Evolutionary conservation across 371 early-diverging fungal species (phyloP), one percentile per base, ranked within the genome.

Genomic region (Vairimorpha necatrix): DNA sequence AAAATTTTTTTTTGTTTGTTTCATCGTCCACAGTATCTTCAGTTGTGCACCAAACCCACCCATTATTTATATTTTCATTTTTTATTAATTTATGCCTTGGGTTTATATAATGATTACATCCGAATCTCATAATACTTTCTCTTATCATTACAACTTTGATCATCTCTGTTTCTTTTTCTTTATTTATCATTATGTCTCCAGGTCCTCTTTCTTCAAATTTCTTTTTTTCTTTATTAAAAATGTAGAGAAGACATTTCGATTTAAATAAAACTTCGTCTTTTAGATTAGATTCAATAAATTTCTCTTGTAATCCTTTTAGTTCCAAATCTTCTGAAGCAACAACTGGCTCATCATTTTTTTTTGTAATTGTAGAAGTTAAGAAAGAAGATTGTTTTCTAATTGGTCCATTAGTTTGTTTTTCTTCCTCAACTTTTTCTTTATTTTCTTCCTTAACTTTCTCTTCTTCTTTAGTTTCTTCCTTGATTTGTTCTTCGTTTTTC

Each of bases 261-360:
- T 69, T 70, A 69, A 82, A 82, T 14, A 77, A 7, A 14, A 72
- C 28, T n/a, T 71, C 34, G 20, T 65, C 75, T 22, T 61, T 47
- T 20, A 65, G 24, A n/a, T 69, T 65, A 26, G 66, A 32, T 38
- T 95, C 93, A 58, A 95, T 89, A 79, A 89, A 88, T 93, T 94
- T 94, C 7, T 61, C 69, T 46, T 79, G 75, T 46, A 46, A 71
- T 42, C 63, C 75, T 67, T 39, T 69, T 54, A 46, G 63, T 48
- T 28, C 32, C 36, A 32, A 58, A 13, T 79, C 81, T 32, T 62
- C 69, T 67, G 73, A 72, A 28, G 54, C 72, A 1, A 56, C 70
- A 26, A 38, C 48, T 22, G 68, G 50, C n/a, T 36, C 28, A 0
- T 74, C 48, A n/a, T 77, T 67, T 36, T 72, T 72, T 39, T 73